Conservation (phyloP, 371 early-diverging fungal species). For the Mucor lusitanicus region DNA sequence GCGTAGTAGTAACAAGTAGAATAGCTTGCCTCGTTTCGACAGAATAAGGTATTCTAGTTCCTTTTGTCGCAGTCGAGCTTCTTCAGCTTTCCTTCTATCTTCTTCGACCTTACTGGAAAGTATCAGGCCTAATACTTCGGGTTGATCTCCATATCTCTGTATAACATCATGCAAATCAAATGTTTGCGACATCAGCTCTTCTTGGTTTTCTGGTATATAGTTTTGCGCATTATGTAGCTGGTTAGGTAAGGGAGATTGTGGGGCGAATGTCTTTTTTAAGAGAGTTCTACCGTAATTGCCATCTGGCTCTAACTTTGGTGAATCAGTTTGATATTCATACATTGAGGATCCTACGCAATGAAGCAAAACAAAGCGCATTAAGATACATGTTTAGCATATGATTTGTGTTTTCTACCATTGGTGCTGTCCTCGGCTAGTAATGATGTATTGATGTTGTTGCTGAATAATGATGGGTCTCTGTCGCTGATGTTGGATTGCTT, state of each 20-base stretch:
- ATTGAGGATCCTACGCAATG: background rate
- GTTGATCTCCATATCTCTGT: conserved; percentile 35
- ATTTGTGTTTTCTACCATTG: background rate
- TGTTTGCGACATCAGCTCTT: background rate
- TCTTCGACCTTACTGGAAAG: conserved; percentile 52
- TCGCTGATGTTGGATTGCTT: background rate
- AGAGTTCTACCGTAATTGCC: background rate
- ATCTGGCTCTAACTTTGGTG: background rate
- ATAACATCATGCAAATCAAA: conserved; percentile 39
- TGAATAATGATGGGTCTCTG: background rate
- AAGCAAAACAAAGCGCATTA: background rate
- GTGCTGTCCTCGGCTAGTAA: background rate
- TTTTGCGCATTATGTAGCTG: background rate
- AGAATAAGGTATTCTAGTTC: conserved; percentile 36
- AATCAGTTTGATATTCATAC: background rate
- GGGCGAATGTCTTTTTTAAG: background rate
- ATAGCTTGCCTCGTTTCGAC: conserved; percentile 1
- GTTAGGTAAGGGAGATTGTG: background rate
- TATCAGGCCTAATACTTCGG: conserved; percentile 49
- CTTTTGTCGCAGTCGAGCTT: conserved; percentile 45
- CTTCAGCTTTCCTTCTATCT: conserved; percentile 51
- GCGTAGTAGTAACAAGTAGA: too few relatives aligned
- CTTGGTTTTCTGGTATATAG: background rate
- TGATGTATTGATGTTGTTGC: background rate
- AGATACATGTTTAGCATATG: background rate